phyloP scores from a whole-genome alignment of 257 asterid genomes.

The Przewalskia tangutica region DNA sequence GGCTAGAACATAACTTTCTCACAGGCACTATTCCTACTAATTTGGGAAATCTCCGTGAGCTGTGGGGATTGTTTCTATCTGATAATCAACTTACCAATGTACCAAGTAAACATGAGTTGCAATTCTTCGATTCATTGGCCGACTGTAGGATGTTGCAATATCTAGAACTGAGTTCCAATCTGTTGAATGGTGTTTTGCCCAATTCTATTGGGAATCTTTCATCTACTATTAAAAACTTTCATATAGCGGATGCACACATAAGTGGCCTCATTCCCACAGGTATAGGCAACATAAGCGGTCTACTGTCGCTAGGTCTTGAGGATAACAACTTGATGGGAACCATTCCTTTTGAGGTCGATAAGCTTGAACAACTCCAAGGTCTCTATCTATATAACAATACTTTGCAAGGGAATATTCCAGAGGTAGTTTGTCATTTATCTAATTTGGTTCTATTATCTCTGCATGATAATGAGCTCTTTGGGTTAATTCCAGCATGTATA shows the following conservation, averaged over 20 bases:
- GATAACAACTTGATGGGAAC: conserved; percentile 21
- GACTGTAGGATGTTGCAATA: conserved; percentile 16
- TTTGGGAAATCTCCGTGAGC: conserved; percentile 19
- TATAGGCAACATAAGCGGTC: not conserved
- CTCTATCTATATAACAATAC: conserved; percentile 11
- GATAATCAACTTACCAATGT: conserved; percentile 10
- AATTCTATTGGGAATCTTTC: conserved; percentile 22
- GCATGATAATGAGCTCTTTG: conserved; percentile 15
- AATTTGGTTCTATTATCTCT: conserved; percentile 17
- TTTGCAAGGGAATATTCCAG: conserved; percentile 16
- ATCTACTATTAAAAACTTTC: conserved; percentile 11
- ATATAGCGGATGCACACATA: not conserved
- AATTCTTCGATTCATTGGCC: conserved; percentile 15
- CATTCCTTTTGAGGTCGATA: conserved; percentile 17
- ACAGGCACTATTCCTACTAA: conserved; percentile 17
- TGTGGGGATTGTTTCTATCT: conserved; percentile 5
- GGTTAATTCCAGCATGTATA: conserved; percentile 21
- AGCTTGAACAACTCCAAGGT: conserved; percentile 18
- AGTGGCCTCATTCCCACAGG: not conserved
- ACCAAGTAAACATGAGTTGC: not conserved
- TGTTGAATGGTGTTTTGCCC: conserved; percentile 15
- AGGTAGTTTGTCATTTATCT: conserved; percentile 12
- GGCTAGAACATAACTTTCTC: conserved; percentile 13
- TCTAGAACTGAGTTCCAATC: conserved; percentile 11
- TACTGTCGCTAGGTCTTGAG: not conserved